Conservation (phyloP, 23 red algal genomes). For the Agarophyton chilense region DNA sequence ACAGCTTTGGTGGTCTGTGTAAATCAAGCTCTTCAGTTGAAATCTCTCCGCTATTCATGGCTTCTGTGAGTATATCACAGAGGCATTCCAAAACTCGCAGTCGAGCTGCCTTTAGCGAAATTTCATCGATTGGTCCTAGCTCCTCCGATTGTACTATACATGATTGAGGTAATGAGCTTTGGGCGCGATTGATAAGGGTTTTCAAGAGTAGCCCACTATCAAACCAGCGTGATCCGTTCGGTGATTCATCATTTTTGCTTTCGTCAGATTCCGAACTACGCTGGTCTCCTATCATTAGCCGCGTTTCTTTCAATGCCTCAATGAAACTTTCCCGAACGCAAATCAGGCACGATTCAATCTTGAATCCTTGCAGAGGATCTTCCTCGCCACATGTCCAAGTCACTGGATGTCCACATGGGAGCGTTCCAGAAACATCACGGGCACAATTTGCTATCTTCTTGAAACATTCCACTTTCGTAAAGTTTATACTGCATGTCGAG, state of each 20-base stretch:
- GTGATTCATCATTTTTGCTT: background rate
- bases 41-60: conserved; percentile 4
- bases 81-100: background rate
- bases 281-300: background rate
- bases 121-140: background rate
- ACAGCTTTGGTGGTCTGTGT: background rate
- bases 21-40: background rate
- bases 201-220: background rate
- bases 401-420: conserved; percentile 33
- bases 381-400: conserved; percentile 55
- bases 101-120: background rate
- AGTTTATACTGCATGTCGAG: conserved; percentile 25
- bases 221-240: background rate
- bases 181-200: background rate
- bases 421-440: background rate
- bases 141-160: background rate
- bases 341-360: conserved; percentile 16
- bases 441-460: conserved; percentile 5
- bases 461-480: conserved; percentile 19
- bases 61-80: background rate
- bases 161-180: background rate
- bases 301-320: background rate
- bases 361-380: background rate
- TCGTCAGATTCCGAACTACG: background rate
- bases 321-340: conserved; percentile 17